A percentile compares a stretch with the other conserved stretches of the same genome.
Conservation (phyloP, 192 early-diverging fungal species). For the Backusella mclennaniae region DNA sequence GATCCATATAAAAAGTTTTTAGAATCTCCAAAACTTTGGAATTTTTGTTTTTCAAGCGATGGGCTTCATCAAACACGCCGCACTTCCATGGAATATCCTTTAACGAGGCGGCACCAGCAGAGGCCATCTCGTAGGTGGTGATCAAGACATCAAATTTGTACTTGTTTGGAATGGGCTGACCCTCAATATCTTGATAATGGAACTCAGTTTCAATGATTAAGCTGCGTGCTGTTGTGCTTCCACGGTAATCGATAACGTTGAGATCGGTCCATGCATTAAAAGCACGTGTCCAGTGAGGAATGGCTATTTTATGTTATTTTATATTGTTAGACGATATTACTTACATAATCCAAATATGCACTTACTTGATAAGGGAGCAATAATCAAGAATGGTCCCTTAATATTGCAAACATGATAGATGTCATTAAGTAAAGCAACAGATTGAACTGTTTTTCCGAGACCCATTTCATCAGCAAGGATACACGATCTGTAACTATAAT, state of each 20-base stretch:
- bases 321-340: background rate
- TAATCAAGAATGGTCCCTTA: constrained; percentile 73
- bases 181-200: constrained; percentile 59
- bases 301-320: background rate
- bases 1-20: constrained; percentile 73
- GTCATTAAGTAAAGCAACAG: constrained; percentile 75
- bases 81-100: constrained; percentile 69
- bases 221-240: constrained; percentile 61
- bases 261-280: constrained; percentile 69
- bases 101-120: constrained; percentile 64
- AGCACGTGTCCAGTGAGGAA: constrained; percentile 66
- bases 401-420: constrained; percentile 62
- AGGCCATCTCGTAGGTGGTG: constrained; percentile 57
- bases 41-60: constrained; percentile 77
- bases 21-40: constrained; percentile 78
- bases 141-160: constrained; percentile 64
- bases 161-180: constrained; percentile 42
- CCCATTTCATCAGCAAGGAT: constrained; percentile 96
- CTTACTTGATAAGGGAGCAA: constrained; percentile 55
- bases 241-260: constrained; percentile 75
- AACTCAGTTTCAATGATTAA: constrained; percentile 82
- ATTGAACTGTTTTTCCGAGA: constrained; percentile 85
- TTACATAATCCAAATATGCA: background rate
- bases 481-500: constrained; percentile 69
- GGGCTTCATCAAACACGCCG: constrained; percentile 82